These are phyloP conservation scores for Stachybotrys echinatus DNA, from an alignment of 2,329 filamentous ascomycete species.

Conservation along the genomic window DNA sequence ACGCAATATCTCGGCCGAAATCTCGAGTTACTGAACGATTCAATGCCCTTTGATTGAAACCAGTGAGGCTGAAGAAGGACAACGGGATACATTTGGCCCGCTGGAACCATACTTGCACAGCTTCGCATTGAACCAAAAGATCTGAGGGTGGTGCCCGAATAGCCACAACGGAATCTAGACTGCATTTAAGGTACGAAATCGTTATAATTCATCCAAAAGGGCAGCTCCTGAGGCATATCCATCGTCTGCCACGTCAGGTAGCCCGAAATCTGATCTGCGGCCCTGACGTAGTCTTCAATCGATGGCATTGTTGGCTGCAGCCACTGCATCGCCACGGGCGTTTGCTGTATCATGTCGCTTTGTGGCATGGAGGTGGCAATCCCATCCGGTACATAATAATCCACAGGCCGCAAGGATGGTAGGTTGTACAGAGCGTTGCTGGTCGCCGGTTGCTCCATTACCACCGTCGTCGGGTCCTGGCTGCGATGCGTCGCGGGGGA, in stretches of 20 bases:
- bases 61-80: too few species aligned
- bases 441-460: neutral
- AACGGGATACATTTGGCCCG: too few species aligned
- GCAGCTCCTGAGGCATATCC: constrained; percentile 7
- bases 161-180: too few species aligned
- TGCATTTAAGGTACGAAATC: neutral
- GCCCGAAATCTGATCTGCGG: constrained; percentile 17
- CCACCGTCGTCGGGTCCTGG: neutral
- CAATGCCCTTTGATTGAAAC: too few species aligned
- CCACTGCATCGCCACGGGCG: neutral
- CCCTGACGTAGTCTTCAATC: constrained; percentile 15
- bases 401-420: neutral
- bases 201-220: neutral
- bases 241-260: constrained; percentile 15
- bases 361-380: constrained; percentile 9
- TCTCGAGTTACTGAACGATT: too few species aligned
- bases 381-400: neutral
- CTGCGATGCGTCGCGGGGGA: neutral
- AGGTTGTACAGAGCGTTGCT: neutral
- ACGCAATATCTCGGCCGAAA: too few species aligned
- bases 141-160: too few species aligned
- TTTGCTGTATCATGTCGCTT: constrained; percentile 4
- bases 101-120: too few species aligned
- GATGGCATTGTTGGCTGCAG: constrained; percentile 7
- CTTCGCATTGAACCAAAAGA: too few species aligned